Evolutionary conservation across 495 filamentous ascomycete genomes (phyloP), one percentile per base, ranked within the genome.

Genomic region (Opeltia flavorubescens): DNA sequence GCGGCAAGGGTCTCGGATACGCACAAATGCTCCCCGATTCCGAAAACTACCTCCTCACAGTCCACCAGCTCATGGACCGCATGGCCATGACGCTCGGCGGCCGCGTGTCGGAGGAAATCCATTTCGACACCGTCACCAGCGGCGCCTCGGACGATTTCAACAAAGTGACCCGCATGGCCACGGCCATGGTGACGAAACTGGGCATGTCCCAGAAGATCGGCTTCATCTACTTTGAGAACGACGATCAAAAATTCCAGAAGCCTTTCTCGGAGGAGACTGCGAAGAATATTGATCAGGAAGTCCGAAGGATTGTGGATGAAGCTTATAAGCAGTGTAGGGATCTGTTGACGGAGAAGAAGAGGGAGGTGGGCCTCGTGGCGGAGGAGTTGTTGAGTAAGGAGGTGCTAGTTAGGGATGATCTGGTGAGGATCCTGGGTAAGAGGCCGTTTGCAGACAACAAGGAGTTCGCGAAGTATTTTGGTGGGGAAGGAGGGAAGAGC

Each of bases 71-170:
- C 23, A 95, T 95, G 89, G 91, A 98, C 64, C 86, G 93, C 49
- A 98, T 98, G 93, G 91, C 93, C 50, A 98, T 98, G 91, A 95
- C 91, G 15, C 77, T 98, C 31, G 91, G 84, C 54, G 91, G 91
- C 2, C 82, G 91, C 51, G 84, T 98, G 33, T 88, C 81, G 30
- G 91, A 98, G 64, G 91, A 98, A 64, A 60, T 98, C 3, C 87
- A 96, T 64, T 98, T 96, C 63, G 82, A 89, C 21, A 94, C 85
- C 8, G 89, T 98, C 20, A 98, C 93, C 4, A 86, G 81, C 49
- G 91, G 91, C 38, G 91, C 91, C 17, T 84, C 77, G 31, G 91
- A 98, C 61, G 91, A 98, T 59, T 98, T 98, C 74, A 94, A 94
- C 66, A 98, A 98, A 66, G 93, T 95, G 24, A 96, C 93, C 7